Base-by-base conservation (phyloP, 768 basidiomycete species). In the Trametes cubensis region DNA sequence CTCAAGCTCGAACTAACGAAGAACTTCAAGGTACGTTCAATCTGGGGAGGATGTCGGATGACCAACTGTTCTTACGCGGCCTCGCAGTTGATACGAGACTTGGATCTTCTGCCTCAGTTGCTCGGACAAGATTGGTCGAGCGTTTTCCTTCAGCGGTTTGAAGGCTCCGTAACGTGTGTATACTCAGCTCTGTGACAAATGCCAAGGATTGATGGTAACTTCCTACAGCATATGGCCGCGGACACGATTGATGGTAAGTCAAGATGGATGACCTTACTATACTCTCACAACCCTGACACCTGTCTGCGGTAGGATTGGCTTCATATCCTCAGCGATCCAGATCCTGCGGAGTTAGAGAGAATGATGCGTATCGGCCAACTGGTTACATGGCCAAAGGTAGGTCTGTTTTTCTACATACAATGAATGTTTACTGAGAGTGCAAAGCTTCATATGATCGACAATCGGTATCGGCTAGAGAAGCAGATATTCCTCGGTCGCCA, bases 381-480 rank as follows among this genome's bases (percentile, higher is more conserved):
- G 11, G 96, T 94, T 28, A 92, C 97, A n/a, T 99, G 94, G 94
- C 96, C 97, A 0, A 98, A 96, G 79, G 92, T 96, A 65, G 60
- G 78, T 53, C 21, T 13, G 18, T 3, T 3, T 3, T 23, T 39
- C 23, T 18, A 20, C 7, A 21, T 28, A 26, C 26, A 14, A 15
- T 23, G 5, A 4, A 7, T n/a, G 13, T 4, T 10, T 25, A 51
- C 7, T 42, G 17, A n/a, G 20, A 25, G 42, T 20, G 20, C 13
- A 30, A 67, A 95, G 94, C 76, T 97, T 15, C 94, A 93, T 68
- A 98, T 98, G 85, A 92, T 98, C 61, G 86, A 89, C 71, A 98
- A 98, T 72, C 83, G 96, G n/a, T 81, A 85, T 66, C 84, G 85
- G 10, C 79, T 93, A n/a, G 89, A 97, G 74, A 87, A 86, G 57